A percentile compares a stretch with the other conserved stretches of the same genome.
Conservation (phyloP, 1,284 basidiomycete species). For the Rhodofomes roseus region DNA sequence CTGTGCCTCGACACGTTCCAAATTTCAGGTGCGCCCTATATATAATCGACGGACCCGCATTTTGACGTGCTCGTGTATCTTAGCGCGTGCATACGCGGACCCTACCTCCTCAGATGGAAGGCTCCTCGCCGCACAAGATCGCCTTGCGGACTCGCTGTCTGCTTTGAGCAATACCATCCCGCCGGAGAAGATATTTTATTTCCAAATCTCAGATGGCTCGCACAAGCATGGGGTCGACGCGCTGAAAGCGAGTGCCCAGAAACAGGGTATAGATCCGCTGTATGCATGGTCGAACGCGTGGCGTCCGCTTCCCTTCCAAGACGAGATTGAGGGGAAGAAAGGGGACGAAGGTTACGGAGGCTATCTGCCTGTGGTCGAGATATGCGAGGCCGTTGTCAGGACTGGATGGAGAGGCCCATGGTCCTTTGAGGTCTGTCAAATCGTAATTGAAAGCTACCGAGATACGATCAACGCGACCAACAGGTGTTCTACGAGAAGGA, state of each 20-base stretch:
- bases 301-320: constrained; percentile 27
- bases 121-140: constrained; percentile 8
- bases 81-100: constrained; percentile 22
- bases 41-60: too few relatives aligned
- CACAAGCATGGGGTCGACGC: constrained; percentile 15
- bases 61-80: too few relatives aligned
- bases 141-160: constrained; percentile 19
- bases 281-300: constrained; percentile 30
- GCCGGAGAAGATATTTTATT: constrained; percentile 28
- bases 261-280: constrained; percentile 23
- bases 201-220: constrained; percentile 30
- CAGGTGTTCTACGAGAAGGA: constrained; percentile 28
- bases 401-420: constrained; percentile 30
- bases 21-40: constrained; percentile 19
- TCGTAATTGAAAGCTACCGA: not conserved
- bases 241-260: constrained; percentile 18
- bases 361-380: constrained; percentile 27
- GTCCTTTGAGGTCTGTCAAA: constrained; percentile 26
- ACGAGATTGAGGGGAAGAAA: constrained; percentile 12
- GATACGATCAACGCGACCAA: not conserved
- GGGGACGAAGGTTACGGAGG: constrained; percentile 16
- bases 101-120: constrained; percentile 17
- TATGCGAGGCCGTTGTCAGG: constrained; percentile 24
- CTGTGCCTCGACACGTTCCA: constrained; percentile 33
- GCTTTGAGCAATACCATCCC: constrained; percentile 18